A percentile compares a stretch with the other conserved stretches of the same genome.
These are phyloP conservation scores for Viola pubescens DNA, from an alignment of 441 rosid genomes.

Conservation along the genomic window DNA sequence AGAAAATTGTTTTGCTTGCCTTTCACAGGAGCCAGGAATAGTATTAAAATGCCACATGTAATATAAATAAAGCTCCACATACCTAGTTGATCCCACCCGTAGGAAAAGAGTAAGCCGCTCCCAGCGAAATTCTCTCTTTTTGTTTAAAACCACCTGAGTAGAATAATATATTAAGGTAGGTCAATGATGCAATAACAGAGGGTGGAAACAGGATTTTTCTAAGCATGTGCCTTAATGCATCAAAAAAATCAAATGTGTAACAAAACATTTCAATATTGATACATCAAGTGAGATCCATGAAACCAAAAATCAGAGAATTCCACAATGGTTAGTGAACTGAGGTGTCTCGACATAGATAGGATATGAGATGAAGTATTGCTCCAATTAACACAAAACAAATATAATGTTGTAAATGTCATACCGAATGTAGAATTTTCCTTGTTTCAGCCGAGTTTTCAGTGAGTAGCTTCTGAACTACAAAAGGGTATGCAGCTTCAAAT, in stretches of 20 bases:
- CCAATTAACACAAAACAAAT: too few species aligned
- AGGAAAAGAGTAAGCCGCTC: conserved; percentile 70
- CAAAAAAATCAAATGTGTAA: too few species aligned
- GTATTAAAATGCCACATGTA: too few species aligned
- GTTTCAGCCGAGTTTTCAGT: conserved; percentile 61
- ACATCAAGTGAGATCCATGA: too few species aligned
- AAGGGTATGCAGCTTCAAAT: conserved; percentile 87
- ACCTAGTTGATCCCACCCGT: conserved; percentile 62
- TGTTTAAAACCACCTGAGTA: conserved; percentile 65
- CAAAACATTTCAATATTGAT: too few species aligned
- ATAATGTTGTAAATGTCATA: conserved; percentile 15
- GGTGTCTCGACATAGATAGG: too few species aligned
- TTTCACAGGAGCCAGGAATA: too few species aligned
- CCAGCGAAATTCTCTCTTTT: conserved; percentile 83
- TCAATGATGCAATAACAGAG: too few species aligned
- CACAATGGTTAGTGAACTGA: too few species aligned
- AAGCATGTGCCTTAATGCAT: too few species aligned
- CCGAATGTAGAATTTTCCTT: conserved; percentile 73
- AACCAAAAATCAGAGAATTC: too few species aligned
- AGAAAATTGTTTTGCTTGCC: not conserved
- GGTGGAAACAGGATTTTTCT: not conserved
- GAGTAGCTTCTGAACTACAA: conserved; percentile 70
- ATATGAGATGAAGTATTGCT: too few species aligned
- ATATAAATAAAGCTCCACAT: conserved; percentile 5
- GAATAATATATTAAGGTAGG: conserved; percentile 5